A percentile compares a stretch with the other conserved stretches of the same genome.
These are phyloP conservation scores for Diaporthe nobilis DNA, from an alignment of 2,329 filamentous ascomycete genomes.

Conservation along the genomic window DNA sequence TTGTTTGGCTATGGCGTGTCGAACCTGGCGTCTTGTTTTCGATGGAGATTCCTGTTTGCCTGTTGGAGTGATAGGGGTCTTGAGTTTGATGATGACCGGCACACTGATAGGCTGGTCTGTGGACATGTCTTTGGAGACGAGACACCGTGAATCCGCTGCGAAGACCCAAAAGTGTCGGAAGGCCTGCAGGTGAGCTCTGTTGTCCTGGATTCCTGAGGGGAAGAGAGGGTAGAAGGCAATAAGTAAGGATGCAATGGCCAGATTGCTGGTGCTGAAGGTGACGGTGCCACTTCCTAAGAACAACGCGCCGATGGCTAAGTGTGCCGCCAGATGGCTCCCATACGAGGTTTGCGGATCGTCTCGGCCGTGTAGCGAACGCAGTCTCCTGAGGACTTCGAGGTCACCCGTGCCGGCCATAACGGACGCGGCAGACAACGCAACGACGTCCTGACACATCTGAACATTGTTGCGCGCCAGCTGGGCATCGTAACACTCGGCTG, in stretches of 20 bases:
- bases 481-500: conserved; percentile 78
- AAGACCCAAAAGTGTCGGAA: conserved; percentile 98
- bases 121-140: conserved; percentile 89
- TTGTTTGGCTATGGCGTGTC: conserved; percentile 12
- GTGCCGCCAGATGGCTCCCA: conserved; percentile 92
- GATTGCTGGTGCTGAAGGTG: conserved; percentile 89
- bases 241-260: conserved; percentile 87
- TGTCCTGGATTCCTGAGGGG: conserved; percentile 90
- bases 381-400: conserved; percentile 83
- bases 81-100: conserved; percentile 76
- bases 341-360: conserved; percentile 89
- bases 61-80: conserved; percentile 54
- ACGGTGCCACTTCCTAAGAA: conserved; percentile 94
- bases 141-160: conserved; percentile 88
- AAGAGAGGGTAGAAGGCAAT: conserved; percentile 96
- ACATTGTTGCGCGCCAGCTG: conserved; percentile 87
- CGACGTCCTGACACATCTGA: conserved; percentile 90
- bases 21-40: conserved; percentile 50
- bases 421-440: conserved; percentile 85
- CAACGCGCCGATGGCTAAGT: conserved; percentile 90
- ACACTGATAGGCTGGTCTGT: conserved; percentile 84
- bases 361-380: conserved; percentile 89
- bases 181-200: conserved; percentile 93
- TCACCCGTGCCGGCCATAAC: conserved; percentile 98
- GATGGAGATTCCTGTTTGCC: conserved; percentile 54